phyloP scores from a whole-genome alignment of 768 basidiomycete species.

The Termitomyces sp. region DNA sequence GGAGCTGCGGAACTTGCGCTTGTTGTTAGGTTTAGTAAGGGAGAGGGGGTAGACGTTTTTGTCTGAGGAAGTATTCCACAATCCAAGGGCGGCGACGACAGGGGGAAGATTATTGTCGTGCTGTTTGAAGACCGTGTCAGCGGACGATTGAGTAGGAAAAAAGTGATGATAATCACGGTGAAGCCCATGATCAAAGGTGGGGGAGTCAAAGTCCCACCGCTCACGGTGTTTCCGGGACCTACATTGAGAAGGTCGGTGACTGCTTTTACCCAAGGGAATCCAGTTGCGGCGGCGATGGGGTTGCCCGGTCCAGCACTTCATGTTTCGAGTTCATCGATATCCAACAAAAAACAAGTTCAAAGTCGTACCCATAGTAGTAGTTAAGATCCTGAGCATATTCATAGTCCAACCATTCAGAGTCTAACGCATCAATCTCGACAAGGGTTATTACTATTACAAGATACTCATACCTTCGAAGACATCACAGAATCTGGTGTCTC shows the following conservation, averaged over 20 bases:
- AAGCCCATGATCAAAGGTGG: slow-evolving; percentile 37
- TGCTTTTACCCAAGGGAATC: slow-evolving; percentile 34
- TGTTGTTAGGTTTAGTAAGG: slow-evolving; percentile 19
- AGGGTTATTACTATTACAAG: neutral
- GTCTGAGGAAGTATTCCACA: slow-evolving; percentile 32
- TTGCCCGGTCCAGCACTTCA: slow-evolving; percentile 38
- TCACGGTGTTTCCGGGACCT: slow-evolving; percentile 20
- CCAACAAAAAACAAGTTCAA: neutral
- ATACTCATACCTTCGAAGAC: slow-evolving; percentile 26
- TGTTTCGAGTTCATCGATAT: neutral
- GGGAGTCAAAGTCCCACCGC: slow-evolving; percentile 26
- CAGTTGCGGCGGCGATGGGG: slow-evolving; percentile 31
- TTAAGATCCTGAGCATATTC: slow-evolving; percentile 41
- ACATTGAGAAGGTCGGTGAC: slow-evolving; percentile 29
- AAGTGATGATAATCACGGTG: slow-evolving; percentile 22
- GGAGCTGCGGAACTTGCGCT: slow-evolving; percentile 31
- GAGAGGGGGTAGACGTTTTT: slow-evolving; percentile 31
- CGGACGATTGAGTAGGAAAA: neutral
- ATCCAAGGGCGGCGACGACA: slow-evolving; percentile 33
- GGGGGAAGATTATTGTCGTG: slow-evolving; percentile 42
- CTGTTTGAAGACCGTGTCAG: slow-evolving; percentile 16
- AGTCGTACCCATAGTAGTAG: slow-evolving; percentile 37
- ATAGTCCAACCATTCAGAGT: slow-evolving; percentile 35
- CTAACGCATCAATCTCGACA: slow-evolving; percentile 10
- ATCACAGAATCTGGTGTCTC: slow-evolving; percentile 34